Conservation (phyloP, 1,284 basidiomycete species). For the Austroboletus niveus region DNA sequence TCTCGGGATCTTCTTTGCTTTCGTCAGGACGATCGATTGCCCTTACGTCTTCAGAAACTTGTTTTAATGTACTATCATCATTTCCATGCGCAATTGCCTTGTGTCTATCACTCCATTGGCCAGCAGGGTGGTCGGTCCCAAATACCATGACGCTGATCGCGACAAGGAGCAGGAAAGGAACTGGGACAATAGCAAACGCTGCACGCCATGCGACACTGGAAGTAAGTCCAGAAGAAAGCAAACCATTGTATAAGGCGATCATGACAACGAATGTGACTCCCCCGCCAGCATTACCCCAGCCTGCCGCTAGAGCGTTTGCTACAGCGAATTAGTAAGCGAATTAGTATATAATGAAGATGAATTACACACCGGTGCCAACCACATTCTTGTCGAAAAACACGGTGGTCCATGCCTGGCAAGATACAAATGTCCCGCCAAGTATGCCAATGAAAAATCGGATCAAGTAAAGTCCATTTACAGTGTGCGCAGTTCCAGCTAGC, state of each 20-base stretch:
- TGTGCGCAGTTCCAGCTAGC: conserved; percentile 52
- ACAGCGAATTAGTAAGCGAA: background rate
- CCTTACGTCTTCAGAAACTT: background rate
- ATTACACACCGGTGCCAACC: conserved; percentile 44
- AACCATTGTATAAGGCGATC: conserved; percentile 52
- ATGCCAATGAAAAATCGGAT: conserved; percentile 40
- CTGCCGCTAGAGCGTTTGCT: conserved; percentile 51
- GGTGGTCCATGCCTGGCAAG: conserved; percentile 59
- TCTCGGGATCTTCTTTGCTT: conserved; percentile 7
- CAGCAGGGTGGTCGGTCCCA: conserved; percentile 61
- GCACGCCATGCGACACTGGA: conserved; percentile 55
- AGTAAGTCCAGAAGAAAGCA: conserved; percentile 41
- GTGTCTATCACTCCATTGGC: conserved; percentile 56
- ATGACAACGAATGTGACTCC: conserved; percentile 61
- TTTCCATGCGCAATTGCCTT: conserved; percentile 30
- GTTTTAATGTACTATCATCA: background rate
- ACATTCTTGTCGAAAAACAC: conserved; percentile 60
- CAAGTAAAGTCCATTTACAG: conserved; percentile 44
- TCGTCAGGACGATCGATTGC: background rate
- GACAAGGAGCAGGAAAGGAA: conserved; percentile 50
- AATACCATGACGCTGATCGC: conserved; percentile 47
- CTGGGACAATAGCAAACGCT: conserved; percentile 57
- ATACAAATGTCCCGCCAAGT: conserved; percentile 59
- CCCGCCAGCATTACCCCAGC: conserved; percentile 53
- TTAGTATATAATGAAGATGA: background rate